Percentiles rank a stretch among this genome's conserved stretches.
Evolutionary conservation across 176 grass and related monocot genomes (phyloP).

Genomic region (Oryza punctata): DNA sequence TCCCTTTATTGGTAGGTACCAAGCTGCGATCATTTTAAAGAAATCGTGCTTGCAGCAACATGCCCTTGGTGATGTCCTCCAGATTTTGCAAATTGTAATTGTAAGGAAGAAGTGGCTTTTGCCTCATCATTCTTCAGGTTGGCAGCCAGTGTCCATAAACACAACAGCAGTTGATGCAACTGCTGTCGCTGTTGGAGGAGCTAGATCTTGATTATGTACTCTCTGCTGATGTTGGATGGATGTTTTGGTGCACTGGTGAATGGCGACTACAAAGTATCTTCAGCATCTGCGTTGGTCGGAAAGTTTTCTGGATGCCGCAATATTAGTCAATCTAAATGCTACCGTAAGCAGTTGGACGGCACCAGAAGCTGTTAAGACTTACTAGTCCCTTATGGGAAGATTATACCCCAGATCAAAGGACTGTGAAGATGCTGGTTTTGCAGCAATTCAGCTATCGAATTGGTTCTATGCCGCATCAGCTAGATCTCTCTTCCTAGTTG

Average conservation of each 20-base stretch:
- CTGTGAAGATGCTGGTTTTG: conserved; percentile 6
- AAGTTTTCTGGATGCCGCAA: neutral
- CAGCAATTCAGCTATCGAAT: conserved; percentile 14
- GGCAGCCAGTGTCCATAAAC: conserved; percentile 84
- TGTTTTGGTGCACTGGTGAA: conserved; percentile 11
- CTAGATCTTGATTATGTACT: conserved; percentile 32
- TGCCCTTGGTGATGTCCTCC: conserved; percentile 66
- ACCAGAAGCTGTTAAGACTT: neutral
- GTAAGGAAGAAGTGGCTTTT: conserved; percentile 73
- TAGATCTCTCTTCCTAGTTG: neutral
- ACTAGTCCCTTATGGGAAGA: neutral
- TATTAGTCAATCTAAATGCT: neutral
- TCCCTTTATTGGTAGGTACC: conserved; percentile 60
- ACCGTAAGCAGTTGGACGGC: neutral
- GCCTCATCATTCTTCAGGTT: conserved; percentile 68
- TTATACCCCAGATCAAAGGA: conserved; percentile 1
- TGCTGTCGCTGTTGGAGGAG: conserved; percentile 16
- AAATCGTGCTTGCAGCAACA: conserved; percentile 63
- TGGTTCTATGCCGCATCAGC: conserved; percentile 10
- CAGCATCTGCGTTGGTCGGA: neutral
- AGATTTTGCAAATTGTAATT: conserved; percentile 66
- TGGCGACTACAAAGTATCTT: neutral
- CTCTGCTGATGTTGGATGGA: conserved; percentile 17
- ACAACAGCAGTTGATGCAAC: conserved; percentile 31
- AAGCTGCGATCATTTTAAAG: conserved; percentile 72